Evolutionary conservation across 129 eudicot species (phyloP), one percentile per base, ranked within the genome.

Genomic region (Pittosporum tobira): DNA sequence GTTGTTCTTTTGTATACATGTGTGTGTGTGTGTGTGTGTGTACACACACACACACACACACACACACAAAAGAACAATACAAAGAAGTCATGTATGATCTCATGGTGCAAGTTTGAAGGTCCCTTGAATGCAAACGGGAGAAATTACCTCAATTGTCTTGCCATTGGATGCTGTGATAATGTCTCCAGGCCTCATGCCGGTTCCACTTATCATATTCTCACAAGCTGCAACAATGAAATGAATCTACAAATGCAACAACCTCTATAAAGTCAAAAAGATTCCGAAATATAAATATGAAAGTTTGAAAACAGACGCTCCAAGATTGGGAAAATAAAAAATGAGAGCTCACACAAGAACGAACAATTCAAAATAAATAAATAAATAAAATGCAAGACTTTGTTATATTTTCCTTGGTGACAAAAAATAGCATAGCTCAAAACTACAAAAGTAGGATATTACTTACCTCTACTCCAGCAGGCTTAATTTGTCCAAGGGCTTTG

Each of bases 211-310:
- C 99, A 93, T 93, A 66, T 93, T 93, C 69, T 93, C 96, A 84
- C 99, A 93, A 61, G 99, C 96, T n/a, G 99, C 99, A 71, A 93
- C 96, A 16, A 93, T 79, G 67, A 93, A 93, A 79, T 93, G 99
- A 81, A 87, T 94, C 99, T 93, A 74, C 49, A 42, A 45, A 16
- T 2, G 21, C 21, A 71, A 55, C 58, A 63, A 8, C 27, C 26
- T 28, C 38, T 36, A 29, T 13, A 21, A 40, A 15, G 29, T 26
- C 55, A 66, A 51, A 67, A 58, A 30, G n/a, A n/a, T n/a, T n/a
- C 6, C 51, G 11, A 26, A 65, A 37, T 40, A 27, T 43, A 52
- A 64, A 57, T 23, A 19, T 18, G n/a, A 14, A 34, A 34, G n/a
- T n/a, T n/a, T n/a, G n/a, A n/a, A n/a, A n/a, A n/a, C n/a, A n/a